Evolutionary conservation across 495 filamentous ascomycete species (phyloP), one percentile per base, ranked within the genome.

Genomic region (Penicillium canariense): DNA sequence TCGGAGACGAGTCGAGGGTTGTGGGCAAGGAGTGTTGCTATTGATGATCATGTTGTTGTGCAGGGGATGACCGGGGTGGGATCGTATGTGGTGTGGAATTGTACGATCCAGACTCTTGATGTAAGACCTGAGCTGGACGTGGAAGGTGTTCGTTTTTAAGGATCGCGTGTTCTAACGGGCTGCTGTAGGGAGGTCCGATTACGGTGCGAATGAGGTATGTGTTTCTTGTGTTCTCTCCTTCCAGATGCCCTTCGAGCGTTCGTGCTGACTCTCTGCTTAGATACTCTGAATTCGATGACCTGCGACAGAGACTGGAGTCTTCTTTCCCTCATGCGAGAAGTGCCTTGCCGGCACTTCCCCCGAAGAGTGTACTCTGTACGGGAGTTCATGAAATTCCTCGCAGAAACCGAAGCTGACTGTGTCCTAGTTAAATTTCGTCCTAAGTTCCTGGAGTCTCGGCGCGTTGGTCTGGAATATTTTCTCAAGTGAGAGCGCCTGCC

Each of bases 11-110:
- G 75, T 56, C 80, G 79, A 14, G 81, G 81, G 3, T 70, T 87
- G 26, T 90, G 87, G 87, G 87, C 87, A 4, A 77, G 74, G 43
- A 82, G 78, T 52, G 86, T 87, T 18, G 67, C 77, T 2, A 81
- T 90, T 42, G 81, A 87, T 48, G 86, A 88, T 61, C 79, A 87
- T 71, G 76, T 80, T 30, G 73, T 89, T 54, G 79, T 90, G 40
- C 76, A 79, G 54, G 87, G 74, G 35, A 77, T 79, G 61, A 82
- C 79, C 5, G 82, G 83, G 9, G 75, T 87, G 15, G 87, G 87
- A 3, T 78, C 84, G 0, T 90, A 89, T 68, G 85, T 89, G 22
- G 85, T 88, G 15, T 90, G 87, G 87, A 86, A 84, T 65, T 87
- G 84, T 60, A 82, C 67, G 25, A 80, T 90, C 31, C 79, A 86